Evolutionary conservation across 306 rosid genomes (phyloP).

Genomic region (Cotoneaster glaucophyllus): DNA sequence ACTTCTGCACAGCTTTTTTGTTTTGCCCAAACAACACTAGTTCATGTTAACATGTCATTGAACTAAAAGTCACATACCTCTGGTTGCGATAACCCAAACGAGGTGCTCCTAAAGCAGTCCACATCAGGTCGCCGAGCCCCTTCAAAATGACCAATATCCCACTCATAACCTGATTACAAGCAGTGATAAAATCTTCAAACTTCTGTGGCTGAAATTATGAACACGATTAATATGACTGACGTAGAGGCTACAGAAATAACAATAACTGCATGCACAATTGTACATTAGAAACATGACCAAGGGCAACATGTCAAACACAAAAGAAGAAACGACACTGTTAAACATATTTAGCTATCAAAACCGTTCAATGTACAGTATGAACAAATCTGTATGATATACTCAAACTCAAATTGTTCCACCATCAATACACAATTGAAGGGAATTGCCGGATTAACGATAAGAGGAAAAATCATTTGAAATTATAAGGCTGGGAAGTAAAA

Average conservation of each 20-base stretch:
- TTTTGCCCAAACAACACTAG: not conserved
- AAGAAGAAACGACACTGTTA: not conserved
- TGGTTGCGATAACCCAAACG: constrained; percentile 62
- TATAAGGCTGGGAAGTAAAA: constrained; percentile 11
- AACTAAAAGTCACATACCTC: constrained; percentile 35
- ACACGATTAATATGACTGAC: not conserved
- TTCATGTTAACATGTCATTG: not conserved
- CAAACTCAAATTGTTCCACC: not conserved
- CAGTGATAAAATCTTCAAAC: constrained; percentile 24
- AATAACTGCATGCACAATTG: not conserved
- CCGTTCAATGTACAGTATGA: not conserved
- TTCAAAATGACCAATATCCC: constrained; percentile 88
- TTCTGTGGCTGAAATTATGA: constrained; percentile 16
- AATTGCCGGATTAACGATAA: constrained; percentile 6
- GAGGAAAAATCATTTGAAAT: constrained; percentile 9
- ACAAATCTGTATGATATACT: not conserved
- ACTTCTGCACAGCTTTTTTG: not conserved
- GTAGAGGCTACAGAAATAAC: not conserved
- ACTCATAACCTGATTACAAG: constrained; percentile 74
- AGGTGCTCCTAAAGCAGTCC: constrained; percentile 92
- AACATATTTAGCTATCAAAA: not conserved
- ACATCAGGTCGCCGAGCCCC: constrained; percentile 79
- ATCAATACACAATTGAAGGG: not conserved
- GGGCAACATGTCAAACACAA: not conserved
- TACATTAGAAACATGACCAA: not conserved